Base-by-base conservation (phyloP, 2,329 filamentous ascomycete species). In the Neonectria hederae region DNA sequence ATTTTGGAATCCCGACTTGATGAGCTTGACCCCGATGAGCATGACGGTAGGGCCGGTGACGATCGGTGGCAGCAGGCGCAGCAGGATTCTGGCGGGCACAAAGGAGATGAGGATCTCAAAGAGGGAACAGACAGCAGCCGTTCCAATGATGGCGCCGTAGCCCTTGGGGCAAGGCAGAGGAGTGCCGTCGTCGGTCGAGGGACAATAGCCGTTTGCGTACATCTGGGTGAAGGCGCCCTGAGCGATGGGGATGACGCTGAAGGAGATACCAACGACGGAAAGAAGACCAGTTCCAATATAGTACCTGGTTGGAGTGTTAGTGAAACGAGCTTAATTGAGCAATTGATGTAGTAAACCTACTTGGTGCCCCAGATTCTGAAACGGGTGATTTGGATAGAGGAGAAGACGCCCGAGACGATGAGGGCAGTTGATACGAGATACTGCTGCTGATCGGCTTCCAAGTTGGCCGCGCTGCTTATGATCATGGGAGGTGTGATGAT, bases 401-500 rank as follows among this genome's bases (percentile, higher is more conserved):
- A 93, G 24, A 95, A 83, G 45, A 93, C 83, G 28, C 92, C 92
- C 3, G 90, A 92, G 5, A 94, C 91, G 68, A 97, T 94, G 62
- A 94, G 81, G 0, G 91, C 89, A 0, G 91, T 91, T 5, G 91
- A 94, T 6, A 94, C 91, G 2, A 94, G 87, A 73, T 97, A 96
- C 72, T 93, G 90, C 67, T 91, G 87, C 52, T 89, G 80, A 1
- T 83, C 83, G 0, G 82, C 72, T 3, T 80, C 77, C 7, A 96
- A 82, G 70, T 93, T 90, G 62, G 89, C 90, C 26, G 89, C 87
- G 38, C 82, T 83, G 2, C 85, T 77, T 17, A 96, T 86, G 65
- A 94, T 89, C 59, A 96, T 87, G 2, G 92, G 92, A 38, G 92
- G 92, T 2, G 92, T 91, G 64, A 96, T 94, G 70, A 94, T 85